Evolutionary conservation across 768 basidiomycete species (phyloP).

Genomic region (Suillus placidus): DNA sequence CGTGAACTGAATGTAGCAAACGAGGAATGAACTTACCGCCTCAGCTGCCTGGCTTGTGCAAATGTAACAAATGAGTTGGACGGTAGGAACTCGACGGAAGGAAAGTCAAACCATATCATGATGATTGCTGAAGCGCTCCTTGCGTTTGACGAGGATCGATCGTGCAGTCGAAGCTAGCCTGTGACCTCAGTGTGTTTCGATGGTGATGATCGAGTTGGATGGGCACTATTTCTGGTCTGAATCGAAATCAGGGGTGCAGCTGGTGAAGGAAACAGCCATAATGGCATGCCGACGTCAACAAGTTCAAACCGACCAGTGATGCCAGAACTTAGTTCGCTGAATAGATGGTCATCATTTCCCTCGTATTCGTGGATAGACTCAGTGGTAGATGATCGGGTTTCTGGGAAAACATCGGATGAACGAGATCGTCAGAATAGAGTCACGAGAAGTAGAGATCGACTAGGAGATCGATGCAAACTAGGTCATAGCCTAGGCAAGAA

Average conservation of each 20-base stretch:
- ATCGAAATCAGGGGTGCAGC: not conserved
- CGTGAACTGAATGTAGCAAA: not conserved
- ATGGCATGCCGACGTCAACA: not conserved
- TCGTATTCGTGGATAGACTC: not conserved
- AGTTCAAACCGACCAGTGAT: not conserved
- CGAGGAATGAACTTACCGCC: not conserved
- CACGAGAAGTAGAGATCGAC: not conserved
- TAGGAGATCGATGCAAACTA: not conserved
- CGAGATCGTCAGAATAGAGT: not conserved
- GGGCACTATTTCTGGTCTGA: not conserved
- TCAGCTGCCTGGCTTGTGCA: not conserved
- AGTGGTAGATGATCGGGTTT: not conserved
- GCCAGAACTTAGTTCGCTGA: not conserved
- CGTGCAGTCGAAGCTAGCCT: not conserved
- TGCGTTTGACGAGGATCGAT: not conserved
- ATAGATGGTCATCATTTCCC: not conserved
- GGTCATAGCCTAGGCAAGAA: not conserved
- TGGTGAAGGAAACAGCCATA: not conserved
- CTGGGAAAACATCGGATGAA: not conserved
- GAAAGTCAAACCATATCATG: not conserved
- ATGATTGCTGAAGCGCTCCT: not conserved
- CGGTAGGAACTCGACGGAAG: not conserved
- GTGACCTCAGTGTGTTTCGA: not conserved
- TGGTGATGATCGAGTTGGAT: not conserved
- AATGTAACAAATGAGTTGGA: not conserved